Evolutionary conservation across 1,139 yeast species (phyloP), one percentile per base, ranked within the genome.

Genomic region (Zygoascus hellenicus): DNA sequence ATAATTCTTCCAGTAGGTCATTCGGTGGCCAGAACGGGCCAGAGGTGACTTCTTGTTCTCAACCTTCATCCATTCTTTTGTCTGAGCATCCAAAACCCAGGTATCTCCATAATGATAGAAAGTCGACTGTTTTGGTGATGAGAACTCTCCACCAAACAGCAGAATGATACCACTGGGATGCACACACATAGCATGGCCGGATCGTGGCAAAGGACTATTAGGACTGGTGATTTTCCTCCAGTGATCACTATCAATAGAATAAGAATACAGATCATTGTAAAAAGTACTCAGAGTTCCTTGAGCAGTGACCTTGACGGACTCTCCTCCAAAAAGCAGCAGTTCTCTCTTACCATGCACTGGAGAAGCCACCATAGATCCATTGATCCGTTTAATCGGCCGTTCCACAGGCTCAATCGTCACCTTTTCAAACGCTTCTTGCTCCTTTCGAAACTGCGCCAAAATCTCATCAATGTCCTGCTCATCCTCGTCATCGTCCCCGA

Each of bases 71-170:
- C 97, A 92, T 66, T 89, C 96, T 59, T 86, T 88, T 13, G 83
- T 72, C 30, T 77, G 80, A 1, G 90, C 78, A 59, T 92, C 97
- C 51, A 92, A 70, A 46, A 90, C 74, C 97, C 97, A 92, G 2
- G 96, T 84, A 61, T 92, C 98, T 15, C 96, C 94, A 64, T 88
- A 92, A 66, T 92, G 98, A 65, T 92, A 94, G 65, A 92, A 92
- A 0, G 97, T 88, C 44, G 89, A 81, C 65, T 92, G 98, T 61
- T 90, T 92, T 2, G 97, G 97, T 6, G 96, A 86, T 1, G 97
- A 87, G 59, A 92, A 92, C 66, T 92, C 98, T 56, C 98, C 98
- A 46, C 97, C 98, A 69, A 88, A 92, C 73, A 92, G 67, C 51
- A 92, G 67, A 22, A 87, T 76, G 1, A 89, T 69, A 7, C 97